A percentile compares a stretch with the other conserved stretches of the same genome.
Conservation (phyloP, 345 rosid species). For the Arabis hirsuta region DNA sequence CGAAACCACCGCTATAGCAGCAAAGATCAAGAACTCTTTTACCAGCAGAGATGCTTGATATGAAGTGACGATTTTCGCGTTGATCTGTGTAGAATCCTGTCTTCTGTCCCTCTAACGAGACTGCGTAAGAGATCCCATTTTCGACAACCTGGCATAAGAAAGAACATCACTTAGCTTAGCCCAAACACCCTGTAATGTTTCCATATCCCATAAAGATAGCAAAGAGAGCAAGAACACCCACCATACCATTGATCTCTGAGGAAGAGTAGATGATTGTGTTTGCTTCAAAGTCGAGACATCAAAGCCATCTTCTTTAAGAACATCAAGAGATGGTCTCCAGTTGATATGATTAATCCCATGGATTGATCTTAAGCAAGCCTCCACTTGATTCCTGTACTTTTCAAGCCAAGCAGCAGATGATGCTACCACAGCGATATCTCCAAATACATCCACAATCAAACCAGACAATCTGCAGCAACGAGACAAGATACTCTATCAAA, state of each 20-base stretch:
- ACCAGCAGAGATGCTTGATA: conserved; percentile 70
- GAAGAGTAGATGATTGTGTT: conserved; percentile 51
- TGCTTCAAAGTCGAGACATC: conserved; percentile 56
- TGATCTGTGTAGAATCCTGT: conserved; percentile 95
- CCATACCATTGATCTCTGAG: conserved; percentile 69
- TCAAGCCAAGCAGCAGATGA: conserved; percentile 99
- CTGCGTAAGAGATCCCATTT: conserved; percentile 70
- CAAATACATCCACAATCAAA: conserved; percentile 80
- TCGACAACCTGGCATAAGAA: conserved; percentile 62
- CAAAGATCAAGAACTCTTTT: conserved; percentile 83
- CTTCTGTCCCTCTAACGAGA: conserved; percentile 81
- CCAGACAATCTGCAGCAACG: conserved; percentile 73
- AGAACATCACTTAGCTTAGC: conserved; percentile 1
- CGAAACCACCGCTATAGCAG: conserved; percentile 91
- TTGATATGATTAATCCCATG: conserved; percentile 65
- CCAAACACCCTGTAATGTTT: neutral
- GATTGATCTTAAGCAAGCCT: conserved; percentile 61
- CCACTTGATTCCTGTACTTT: conserved; percentile 67
- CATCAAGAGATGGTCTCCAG: conserved; percentile 90
- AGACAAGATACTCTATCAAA: neutral
- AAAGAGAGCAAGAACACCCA: conserved; percentile 27
- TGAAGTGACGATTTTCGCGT: conserved; percentile 72
- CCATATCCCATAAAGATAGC: neutral
- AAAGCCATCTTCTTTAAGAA: conserved; percentile 91
- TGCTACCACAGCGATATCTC: conserved; percentile 91